Evolutionary conservation across 2,329 filamentous ascomycete species (phyloP), one percentile per base, ranked within the genome.

Genomic region (Simplicillium aogashimaense): DNA sequence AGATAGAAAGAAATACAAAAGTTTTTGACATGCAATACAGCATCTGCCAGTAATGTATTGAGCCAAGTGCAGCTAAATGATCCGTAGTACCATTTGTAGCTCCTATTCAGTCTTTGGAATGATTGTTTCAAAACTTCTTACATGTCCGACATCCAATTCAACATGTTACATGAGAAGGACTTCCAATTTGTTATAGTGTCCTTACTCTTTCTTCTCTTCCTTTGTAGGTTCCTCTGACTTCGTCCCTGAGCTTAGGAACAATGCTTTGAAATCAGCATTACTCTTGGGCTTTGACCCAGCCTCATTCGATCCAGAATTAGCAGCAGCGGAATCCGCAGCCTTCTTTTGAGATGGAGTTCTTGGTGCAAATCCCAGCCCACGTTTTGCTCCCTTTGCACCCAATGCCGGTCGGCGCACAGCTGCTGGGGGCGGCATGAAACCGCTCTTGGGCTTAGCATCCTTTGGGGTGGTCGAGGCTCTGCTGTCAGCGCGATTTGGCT

Each of bases 211-310:
- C 25, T 18, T 35, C 12, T 36, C 36, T 18, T 46, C 44, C 13
- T 46, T 39, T 17, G 47, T 43, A 17, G 39, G 38, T 18, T 43
- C 40, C 8, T 38, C 40, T 34, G 52, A 42, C 18, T 43, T 45
- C n/a, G n/a, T n/a, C 15, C 51, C 47, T 12, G 50, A 34, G 39
- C 50, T 49, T 7, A 72, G 49, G 39, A 73, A 66, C 52, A 73
- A 58, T n/a, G 71, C 69, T 54, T 71, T 76, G 48, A 77, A 77
- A 50, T 77, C 73, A 2, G 70, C 69, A 54, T 77, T 77, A 50
- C 64, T 75, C 60, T 72, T 76, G 47, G 54, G 56, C 14, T 56
- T 49, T 37, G 58, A 49, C 29, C 45, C 49, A 11, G 47, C 49
- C 3, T 45, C 41, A 15, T n/a, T n/a, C n/a, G n/a, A n/a, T n/a